Conservation (phyloP, 306 rosid species). For the Quillaja saponaria region DNA sequence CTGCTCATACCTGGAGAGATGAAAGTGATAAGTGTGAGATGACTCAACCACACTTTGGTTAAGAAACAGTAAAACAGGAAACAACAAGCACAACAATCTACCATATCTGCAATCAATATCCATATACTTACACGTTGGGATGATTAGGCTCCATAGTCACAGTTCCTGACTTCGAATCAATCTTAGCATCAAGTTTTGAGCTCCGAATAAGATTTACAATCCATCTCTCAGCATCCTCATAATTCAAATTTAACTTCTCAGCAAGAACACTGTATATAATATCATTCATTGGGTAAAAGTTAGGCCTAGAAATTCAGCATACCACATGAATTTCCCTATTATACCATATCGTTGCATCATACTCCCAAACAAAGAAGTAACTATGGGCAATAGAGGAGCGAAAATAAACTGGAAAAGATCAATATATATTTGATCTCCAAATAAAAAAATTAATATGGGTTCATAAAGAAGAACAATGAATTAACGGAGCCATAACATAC, state of each 20-base stretch:
- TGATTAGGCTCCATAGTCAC: conserved; percentile 83
- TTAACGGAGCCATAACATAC: not conserved
- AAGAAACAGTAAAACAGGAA: not conserved
- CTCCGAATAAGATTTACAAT: conserved; percentile 74
- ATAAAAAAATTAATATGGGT: not conserved
- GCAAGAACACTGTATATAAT: conserved; percentile 75
- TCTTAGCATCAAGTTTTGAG: conserved; percentile 90
- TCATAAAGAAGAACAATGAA: not conserved
- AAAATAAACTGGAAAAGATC: not conserved
- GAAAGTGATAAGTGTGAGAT: not conserved
- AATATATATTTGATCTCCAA: not conserved
- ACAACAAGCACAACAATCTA: not conserved
- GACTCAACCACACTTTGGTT: not conserved
- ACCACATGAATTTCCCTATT: not conserved
- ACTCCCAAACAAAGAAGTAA: too few species aligned
- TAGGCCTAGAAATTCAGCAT: not conserved
- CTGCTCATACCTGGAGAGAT: conserved; percentile 73
- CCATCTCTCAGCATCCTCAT: conserved; percentile 97
- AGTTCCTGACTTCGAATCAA: conserved; percentile 69
- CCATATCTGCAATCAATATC: conserved; percentile 13
- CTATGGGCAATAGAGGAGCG: too few species aligned
- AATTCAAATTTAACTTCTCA: conserved; percentile 81
- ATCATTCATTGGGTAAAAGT: conserved; percentile 13
- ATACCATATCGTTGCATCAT: not conserved
- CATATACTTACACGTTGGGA: conserved; percentile 77